A percentile compares a stretch with the other conserved stretches of the same genome.
These are phyloP conservation scores for Zalaria sp. DNA, from an alignment of 2,329 filamentous ascomycete genomes.

Conservation along the genomic window DNA sequence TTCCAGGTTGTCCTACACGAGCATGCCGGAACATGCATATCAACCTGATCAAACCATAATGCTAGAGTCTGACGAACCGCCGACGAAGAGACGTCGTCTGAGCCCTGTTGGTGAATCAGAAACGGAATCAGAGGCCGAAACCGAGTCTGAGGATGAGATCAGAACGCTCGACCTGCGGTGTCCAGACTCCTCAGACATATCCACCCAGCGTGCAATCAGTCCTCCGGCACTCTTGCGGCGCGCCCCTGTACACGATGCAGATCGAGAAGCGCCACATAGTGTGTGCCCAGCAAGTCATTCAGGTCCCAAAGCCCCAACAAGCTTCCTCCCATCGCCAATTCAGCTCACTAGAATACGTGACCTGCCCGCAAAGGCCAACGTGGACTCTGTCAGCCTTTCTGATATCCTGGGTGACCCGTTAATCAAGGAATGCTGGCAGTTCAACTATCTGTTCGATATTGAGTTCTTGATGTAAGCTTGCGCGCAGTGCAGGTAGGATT, in stretches of 20 bases:
- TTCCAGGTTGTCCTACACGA: no score
- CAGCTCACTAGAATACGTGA: conserved; percentile 57
- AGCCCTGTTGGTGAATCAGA: no score
- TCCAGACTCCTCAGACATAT: not conserved
- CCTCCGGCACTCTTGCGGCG: not conserved
- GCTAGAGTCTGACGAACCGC: no score
- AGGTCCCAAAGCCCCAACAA: not conserved
- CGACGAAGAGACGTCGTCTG: no score
- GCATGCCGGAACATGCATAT: no score
- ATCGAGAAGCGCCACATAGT: no score
- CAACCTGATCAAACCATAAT: no score
- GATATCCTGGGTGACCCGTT: conserved; percentile 62
- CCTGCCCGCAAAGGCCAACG: conserved; percentile 45
- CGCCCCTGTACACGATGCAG: not conserved
- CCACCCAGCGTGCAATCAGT: not conserved
- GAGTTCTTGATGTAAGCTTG: conserved; percentile 41
- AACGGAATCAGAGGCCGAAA: no score
- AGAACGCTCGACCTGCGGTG: no score
- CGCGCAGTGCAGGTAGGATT: not conserved
- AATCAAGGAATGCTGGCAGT: conserved; percentile 58
- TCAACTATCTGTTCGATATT: conserved; percentile 53
- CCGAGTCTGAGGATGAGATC: no score
- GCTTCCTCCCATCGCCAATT: conserved; percentile 43
- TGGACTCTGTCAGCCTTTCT: conserved; percentile 48
- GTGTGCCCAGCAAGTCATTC: no score